Percentiles rank a stretch among this genome's conserved stretches.
phyloP scores from a whole-genome alignment of 208 protist genomes.

The Leishmania amazonensis region DNA sequence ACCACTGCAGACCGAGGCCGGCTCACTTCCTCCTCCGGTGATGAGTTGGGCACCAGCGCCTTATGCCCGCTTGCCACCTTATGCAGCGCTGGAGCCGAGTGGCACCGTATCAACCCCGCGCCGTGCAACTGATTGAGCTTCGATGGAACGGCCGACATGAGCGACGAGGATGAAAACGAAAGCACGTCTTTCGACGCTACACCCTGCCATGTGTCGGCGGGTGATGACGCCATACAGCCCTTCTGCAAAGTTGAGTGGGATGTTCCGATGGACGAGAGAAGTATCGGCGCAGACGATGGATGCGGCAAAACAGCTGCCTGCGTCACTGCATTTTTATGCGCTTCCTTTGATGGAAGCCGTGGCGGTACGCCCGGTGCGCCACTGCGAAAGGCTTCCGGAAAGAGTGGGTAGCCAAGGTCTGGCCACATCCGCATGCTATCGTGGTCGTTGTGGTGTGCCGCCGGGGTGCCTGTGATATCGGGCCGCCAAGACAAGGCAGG shows the following conservation, averaged over 20 bases:
- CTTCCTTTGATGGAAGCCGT: neutral
- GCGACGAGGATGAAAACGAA: neutral
- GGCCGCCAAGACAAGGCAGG: neutral
- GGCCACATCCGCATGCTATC: neutral
- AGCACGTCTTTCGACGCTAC: neutral
- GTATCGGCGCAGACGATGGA: no score
- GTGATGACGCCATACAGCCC: neutral
- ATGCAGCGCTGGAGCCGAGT: neutral
- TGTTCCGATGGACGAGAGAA: neutral
- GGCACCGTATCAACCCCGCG: neutral
- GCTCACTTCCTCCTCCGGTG: neutral
- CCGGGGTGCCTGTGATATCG: neutral
- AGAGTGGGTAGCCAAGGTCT: neutral
- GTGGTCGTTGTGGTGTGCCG: neutral
- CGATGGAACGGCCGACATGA: neutral
- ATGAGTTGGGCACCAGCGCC: neutral
- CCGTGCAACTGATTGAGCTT: neutral
- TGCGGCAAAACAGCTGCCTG: neutral
- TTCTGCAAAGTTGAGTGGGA: neutral
- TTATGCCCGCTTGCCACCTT: neutral
- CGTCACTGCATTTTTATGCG: neutral
- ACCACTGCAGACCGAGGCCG: no score
- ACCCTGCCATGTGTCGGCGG: neutral
- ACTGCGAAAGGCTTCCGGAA: neutral
- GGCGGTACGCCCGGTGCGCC: no score